These are phyloP conservation scores for Phyllosticta ampelicida DNA, from an alignment of 2,329 filamentous ascomycete species.

Conservation along the genomic window DNA sequence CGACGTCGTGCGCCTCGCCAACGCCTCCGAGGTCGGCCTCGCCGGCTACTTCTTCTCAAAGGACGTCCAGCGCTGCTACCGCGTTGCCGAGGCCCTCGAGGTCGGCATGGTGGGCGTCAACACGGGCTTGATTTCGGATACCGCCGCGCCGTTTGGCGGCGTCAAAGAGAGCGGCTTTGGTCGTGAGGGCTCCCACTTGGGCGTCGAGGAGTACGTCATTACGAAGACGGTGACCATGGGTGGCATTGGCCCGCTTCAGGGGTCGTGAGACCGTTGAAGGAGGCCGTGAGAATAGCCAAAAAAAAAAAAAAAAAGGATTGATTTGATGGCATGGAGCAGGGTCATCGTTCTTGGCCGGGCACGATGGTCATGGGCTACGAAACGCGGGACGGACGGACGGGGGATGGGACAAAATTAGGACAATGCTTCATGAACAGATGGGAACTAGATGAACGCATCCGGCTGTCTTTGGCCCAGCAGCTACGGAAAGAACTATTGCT, in stretches of 20 bases:
- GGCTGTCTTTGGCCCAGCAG: no score
- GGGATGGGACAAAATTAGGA: no score
- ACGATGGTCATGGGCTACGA: background rate
- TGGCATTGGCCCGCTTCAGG: conserved; percentile 50
- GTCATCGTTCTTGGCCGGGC: no score
- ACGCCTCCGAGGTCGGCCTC: conserved; percentile 72
- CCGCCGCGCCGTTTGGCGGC: conserved; percentile 38
- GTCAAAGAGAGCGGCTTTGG: conserved; percentile 38
- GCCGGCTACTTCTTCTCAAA: conserved; percentile 86
- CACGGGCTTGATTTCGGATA: conserved; percentile 39
- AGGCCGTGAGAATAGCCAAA: no score
- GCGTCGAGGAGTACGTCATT: conserved; percentile 39
- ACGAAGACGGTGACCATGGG: conserved; percentile 45
- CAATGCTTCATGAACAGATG: no score
- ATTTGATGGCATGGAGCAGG: no score
- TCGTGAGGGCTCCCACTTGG: conserved; percentile 39
- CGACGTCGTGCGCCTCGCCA: conserved; percentile 77
- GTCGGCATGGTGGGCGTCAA: conserved; percentile 73
- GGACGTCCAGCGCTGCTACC: conserved; percentile 47
- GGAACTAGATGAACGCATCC: no score
- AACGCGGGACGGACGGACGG: no score
- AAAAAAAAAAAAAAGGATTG: no score
- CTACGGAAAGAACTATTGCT: no score
- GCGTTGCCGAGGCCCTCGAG: conserved; percentile 57
- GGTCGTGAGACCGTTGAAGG: conserved; percentile 13